A percentile compares a stretch with the other conserved stretches of the same genome.
Evolutionary conservation across 352 stramenopile genomes (phyloP).

Genomic region (Phytophthora ramorum): DNA sequence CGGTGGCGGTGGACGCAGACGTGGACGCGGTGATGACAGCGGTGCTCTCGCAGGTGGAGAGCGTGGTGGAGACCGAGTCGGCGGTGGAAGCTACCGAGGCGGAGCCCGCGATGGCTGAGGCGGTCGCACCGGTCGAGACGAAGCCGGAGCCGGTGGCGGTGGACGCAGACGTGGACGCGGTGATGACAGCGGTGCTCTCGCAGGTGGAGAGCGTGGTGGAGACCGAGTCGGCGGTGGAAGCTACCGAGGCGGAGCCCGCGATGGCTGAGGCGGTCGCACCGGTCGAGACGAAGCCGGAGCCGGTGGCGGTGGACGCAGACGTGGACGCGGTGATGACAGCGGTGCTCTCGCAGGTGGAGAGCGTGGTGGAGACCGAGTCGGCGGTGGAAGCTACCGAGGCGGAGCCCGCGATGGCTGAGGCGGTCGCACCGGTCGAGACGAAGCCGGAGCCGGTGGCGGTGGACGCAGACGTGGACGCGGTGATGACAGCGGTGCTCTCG

Average conservation of each 20-base stretch:
- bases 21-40: neutral
- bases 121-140: too few species aligned
- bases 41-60: neutral
- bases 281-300: neutral
- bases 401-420: neutral
- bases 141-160: slow-evolving; percentile 2
- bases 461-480: slow-evolving; percentile 4
- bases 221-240: neutral
- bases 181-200: slow-evolving; percentile 3
- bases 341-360: neutral
- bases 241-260: neutral
- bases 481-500: slow-evolving; percentile 3
- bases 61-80: neutral
- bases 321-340: neutral
- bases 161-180: slow-evolving; percentile 4
- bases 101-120: too few species aligned
- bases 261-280: neutral
- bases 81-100: too few species aligned
- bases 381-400: neutral
- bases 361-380: neutral
- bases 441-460: slow-evolving; percentile 2
- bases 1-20: neutral
- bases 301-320: neutral
- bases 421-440: neutral
- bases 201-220: neutral